Base-by-base conservation (phyloP, 495 filamentous ascomycete species). In the Cladorrhinum samala region DNA sequence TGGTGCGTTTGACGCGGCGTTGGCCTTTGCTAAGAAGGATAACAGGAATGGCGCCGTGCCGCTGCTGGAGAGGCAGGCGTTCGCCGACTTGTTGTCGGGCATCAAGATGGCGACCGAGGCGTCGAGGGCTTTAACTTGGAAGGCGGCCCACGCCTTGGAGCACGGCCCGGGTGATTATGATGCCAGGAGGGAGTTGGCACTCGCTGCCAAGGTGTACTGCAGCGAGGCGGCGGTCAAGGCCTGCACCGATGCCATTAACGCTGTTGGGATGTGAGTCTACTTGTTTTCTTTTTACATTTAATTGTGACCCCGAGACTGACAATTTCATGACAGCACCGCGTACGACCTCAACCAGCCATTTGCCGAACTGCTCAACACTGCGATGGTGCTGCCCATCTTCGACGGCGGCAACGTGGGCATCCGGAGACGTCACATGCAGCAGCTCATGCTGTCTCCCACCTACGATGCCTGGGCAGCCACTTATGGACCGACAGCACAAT, bases 331-430 rank as follows among this genome's bases (percentile, higher is more conserved):
- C 18, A 76, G 74, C 37, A 72, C 67, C 9, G 67, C 74, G 2
- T 78, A 77, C 51, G 68, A 70, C 46, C 50, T 59, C 16, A 61
- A 69, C 20, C 63, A 67, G 23, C 66, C 67, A 2, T 79, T 81
- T 56, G 62, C 72, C 1, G 64, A 69, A n/a, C 58, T 81, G 9
- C 52, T 81, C 46, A 75, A 76, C 47, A 70, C 71, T 53, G 79
- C 76, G 1, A 67, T 73, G 55, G 72, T 69, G 20, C 49, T 83
- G 49, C 77, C 78, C 1, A 72, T 80, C 16, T 79, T 80, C 49
- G 77, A 79, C 54, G 77, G 79, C 2, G 78, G 79, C 2, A 83
- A 83, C 63, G 70, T 82, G 14, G 79, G 79, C 0, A 69, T 82
- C 9, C 58, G 78, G 46, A 68, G 78, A 41, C 63, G 78, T 16